Evolutionary conservation across 1,284 basidiomycete species (phyloP), one percentile per base, ranked within the genome.

Genomic region (Ceratobasidium sp.): DNA sequence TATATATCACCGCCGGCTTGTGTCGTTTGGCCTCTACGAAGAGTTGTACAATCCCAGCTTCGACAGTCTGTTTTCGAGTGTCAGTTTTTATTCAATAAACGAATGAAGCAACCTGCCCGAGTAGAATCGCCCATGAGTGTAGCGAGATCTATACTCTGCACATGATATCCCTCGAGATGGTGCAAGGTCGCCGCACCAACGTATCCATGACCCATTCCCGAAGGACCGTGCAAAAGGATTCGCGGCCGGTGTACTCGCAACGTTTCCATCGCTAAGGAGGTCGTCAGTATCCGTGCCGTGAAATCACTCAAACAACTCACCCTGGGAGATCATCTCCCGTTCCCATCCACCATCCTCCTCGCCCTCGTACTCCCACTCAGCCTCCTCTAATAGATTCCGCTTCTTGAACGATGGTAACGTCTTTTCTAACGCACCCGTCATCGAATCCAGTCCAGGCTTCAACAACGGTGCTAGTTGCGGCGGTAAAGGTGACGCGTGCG

Each of bases 1-100:
- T 96, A 85, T 97, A 99, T 67, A 99, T 90, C 58, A 99, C 93
- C 0, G 96, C 97, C 0, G 98, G 98, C 82, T 98, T 97, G 84
- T 98, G 96, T 42, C 98, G 92, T 84, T 98, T 99, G 0, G 98
- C 98, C 85, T 99, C 98, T 23, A 97, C 91, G 82, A 99, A 99
- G n/a, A 98, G 89, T 82, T 99, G 97, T 1, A 99, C 95, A 77
- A 98, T 93, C 1, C 95, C 93, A 0, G 97, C 95, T 86, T 99
- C 98, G 2, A 93, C 88, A 3, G 96, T 96, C 94, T 97, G 18
- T 4, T n/a, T 33, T 66, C 18, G 40, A 53, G 49, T 15, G 46
- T 42, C 20, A 42, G 12, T 23, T 55, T 18, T 6, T n/a, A 53
- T 6, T 7, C 13, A 1, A 23, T 13, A 73, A 69, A 73, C 44